Evolutionary conservation across 2,329 filamentous ascomycete species (phyloP).

Genomic region (Coleophoma crateriformis): DNA sequence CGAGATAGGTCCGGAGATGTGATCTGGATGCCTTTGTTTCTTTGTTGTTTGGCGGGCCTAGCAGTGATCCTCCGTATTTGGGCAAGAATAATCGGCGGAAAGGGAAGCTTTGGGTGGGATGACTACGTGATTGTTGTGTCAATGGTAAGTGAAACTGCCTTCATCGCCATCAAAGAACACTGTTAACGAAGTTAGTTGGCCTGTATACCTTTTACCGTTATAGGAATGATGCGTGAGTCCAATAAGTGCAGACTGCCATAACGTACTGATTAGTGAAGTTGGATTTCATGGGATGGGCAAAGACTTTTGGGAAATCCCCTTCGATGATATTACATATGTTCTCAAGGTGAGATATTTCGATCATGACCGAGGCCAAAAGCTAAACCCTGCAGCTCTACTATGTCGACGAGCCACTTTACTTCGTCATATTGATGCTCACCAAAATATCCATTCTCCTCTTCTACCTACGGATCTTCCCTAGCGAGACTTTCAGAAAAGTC

Average conservation of each 20-base stretch:
- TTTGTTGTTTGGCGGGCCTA: constrained; percentile 19
- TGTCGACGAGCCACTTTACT: constrained; percentile 38
- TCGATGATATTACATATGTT: constrained; percentile 35
- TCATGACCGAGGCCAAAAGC: not conserved
- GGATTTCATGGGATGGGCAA: not conserved
- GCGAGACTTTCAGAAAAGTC: constrained; percentile 28
- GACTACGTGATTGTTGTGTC: constrained; percentile 29
- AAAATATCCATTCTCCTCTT: constrained; percentile 49
- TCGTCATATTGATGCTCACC: constrained; percentile 37
- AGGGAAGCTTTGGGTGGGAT: constrained; percentile 17
- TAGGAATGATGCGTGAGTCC: not conserved
- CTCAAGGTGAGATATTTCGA: constrained; percentile 8
- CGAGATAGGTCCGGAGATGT: not conserved
- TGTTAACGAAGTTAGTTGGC: not conserved
- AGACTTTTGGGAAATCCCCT: not conserved
- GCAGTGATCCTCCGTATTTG: constrained; percentile 24
- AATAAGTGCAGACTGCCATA: not conserved
- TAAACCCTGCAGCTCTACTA: constrained; percentile 31
- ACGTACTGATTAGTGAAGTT: constrained; percentile 23
- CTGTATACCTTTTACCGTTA: not conserved
- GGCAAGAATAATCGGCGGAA: not conserved
- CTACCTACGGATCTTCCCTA: constrained; percentile 49
- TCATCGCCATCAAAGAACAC: not conserved
- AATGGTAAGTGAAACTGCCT: not conserved
- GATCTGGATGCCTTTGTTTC: constrained; percentile 14